Evolutionary conservation across 1,284 basidiomycete species (phyloP).

Genomic region (Afroboletus lepidellus): DNA sequence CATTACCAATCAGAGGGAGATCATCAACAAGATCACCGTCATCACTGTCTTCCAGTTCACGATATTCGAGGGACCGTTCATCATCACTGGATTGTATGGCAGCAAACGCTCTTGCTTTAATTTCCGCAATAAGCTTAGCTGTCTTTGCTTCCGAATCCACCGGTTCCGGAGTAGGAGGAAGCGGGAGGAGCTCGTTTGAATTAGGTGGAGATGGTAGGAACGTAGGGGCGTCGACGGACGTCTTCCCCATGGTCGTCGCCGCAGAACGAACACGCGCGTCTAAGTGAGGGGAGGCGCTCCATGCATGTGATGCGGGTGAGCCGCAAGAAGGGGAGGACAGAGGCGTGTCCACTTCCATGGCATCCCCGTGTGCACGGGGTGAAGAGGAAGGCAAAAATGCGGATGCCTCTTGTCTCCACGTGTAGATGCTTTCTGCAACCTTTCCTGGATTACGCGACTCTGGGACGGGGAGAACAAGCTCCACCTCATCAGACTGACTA

Average conservation of each 20-base stretch:
- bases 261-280: conserved; percentile 1
- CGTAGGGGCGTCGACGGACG: conserved; percentile 16
- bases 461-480: conserved; percentile 39
- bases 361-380: background rate
- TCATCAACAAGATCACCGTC: conserved; percentile 41
- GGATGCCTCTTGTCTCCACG: conserved; percentile 40
- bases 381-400: conserved; percentile 10
- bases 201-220: conserved; percentile 41
- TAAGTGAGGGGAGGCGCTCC: conserved; percentile 1
- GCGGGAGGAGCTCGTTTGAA: conserved; percentile 22
- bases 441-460: conserved; percentile 26
- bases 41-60: conserved; percentile 49
- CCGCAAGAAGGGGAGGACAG: conserved; percentile 6
- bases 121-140: conserved; percentile 56
- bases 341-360: conserved; percentile 31
- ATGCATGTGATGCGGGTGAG: background rate
- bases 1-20: conserved; percentile 16
- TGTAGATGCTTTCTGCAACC: conserved; percentile 41
- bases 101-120: conserved; percentile 54
- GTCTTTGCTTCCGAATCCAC: conserved; percentile 51
- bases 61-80: conserved; percentile 38
- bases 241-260: conserved; percentile 2
- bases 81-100: conserved; percentile 44
- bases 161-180: conserved; percentile 41
- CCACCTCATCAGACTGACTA: conserved; percentile 67